These are phyloP conservation scores for Stenocarpella maydis DNA, from an alignment of 2,329 filamentous ascomycete species.

Conservation along the genomic window DNA sequence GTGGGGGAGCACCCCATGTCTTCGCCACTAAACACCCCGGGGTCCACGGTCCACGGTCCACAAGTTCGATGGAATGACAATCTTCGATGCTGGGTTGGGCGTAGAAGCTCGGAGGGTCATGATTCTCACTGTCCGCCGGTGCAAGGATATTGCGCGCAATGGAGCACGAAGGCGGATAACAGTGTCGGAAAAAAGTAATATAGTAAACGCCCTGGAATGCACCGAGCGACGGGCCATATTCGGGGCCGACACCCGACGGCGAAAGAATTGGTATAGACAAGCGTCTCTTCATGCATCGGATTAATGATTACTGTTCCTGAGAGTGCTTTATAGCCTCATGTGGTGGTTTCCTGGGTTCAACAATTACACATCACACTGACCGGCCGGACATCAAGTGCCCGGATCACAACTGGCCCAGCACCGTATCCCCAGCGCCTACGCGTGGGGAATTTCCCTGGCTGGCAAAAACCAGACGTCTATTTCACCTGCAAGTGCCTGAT, in stretches of 20 bases:
- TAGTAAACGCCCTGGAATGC: neutral
- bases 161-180: neutral
- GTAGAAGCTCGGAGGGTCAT: neutral
- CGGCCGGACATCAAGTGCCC: neutral
- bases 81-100: neutral
- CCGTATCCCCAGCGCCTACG: neutral
- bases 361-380: slow-evolving; percentile 14
- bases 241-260: neutral
- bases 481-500: slow-evolving; percentile 48
- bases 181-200: no score
- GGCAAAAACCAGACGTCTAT: neutral
- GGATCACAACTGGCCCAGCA: neutral
- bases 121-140: neutral
- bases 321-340: no score
- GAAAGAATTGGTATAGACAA: slow-evolving; percentile 18
- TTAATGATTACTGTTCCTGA: no score
- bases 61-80: neutral
- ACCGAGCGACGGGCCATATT: neutral
- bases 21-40: neutral
- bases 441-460: neutral
- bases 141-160: neutral
- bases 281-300: slow-evolving; percentile 22
- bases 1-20: neutral
- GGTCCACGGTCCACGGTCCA: neutral
- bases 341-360: no score